Base-by-base conservation (phyloP, 257 asterid genomes). In the Euphrasia confusa region DNA sequence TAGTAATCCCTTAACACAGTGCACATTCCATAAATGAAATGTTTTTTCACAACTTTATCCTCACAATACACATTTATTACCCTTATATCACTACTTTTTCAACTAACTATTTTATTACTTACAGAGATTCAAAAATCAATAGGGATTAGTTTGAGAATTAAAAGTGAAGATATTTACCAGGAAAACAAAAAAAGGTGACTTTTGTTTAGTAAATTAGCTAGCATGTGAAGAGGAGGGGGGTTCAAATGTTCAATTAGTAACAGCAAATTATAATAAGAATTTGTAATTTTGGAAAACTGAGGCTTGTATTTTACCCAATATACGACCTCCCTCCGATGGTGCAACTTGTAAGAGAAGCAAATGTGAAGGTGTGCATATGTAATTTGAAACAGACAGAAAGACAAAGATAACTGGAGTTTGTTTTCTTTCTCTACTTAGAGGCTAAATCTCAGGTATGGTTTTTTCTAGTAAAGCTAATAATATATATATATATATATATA, bases 311-410 rank as follows among this genome's bases (percentile, higher is more conserved):
- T 47, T 3, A 47, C 53, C n/a, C 4, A 47, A 5, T 12, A 47
- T 2, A 47, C n/a, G n/a, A 6, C 26, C 7, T 21, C 18, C 26
- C 7, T 17, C 2, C 17, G 9, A 49, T 7, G 54, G 26, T n/a
- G 54, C 54, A 49, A 49, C 17, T 49, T 49, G 54, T 49, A 49
- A 49, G 9, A 49, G 17, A 49, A 49, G n/a, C 54, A 49, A 49
- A 49, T 49, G 54, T 49, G 21, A 49, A 49, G 26, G 54, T 10
- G 24, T 3, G 54, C 24, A 14, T 14, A n/a, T 15, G 55, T 15
- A 15, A 49, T 49, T 48, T 49, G 24, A 49, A 21, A 21, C 24
- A 21, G 24, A 21, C 24, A 21, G 24, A 21, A 49, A 15, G 11
- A 15, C 27, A 49, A 45, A 18, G 14, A 37, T 11, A 8, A 35